Evolutionary conservation across 139 green algal species (phyloP), one percentile per base, ranked within the genome.

Genomic region (Desmodesmus armatus): DNA sequence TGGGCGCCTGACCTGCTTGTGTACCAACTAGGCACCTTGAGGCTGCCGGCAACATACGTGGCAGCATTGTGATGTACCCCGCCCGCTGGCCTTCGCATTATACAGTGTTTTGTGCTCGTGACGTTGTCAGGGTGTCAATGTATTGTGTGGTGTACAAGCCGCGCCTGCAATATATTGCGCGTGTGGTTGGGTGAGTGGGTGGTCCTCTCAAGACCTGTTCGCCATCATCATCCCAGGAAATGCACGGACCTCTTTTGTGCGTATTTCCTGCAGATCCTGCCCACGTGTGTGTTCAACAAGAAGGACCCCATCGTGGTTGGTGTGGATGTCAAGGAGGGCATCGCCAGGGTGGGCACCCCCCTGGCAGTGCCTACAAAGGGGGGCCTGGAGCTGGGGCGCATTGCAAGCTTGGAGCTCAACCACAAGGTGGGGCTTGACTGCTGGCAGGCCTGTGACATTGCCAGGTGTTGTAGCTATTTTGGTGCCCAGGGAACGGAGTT

Each of bases 221-320:
- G n/a, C n/a, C n/a, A n/a, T n/a, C n/a, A n/a, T n/a, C n/a, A n/a
- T n/a, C n/a, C n/a, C n/a, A n/a, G n/a, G n/a, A n/a, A n/a, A n/a
- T n/a, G n/a, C n/a, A n/a, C n/a, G n/a, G 21, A 62, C 51, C 51
- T 72, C 2, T 72, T 23, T 3, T 41, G 27, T 53, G 33, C 11
- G 51, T 62, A 25, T 49, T 6, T 4, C 33, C 87, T 96, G 60
- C 76, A 91, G 75, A 99, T 99, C 90, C 80, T 99, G 58, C 96
- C 96, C 55, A 95, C 92, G 9, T 98, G 94, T 89, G 92, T 99
- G 53, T 99, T 99, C 93, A 99, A 99, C 90, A 96, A 96, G 78
- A 98, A 97, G 86, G 97, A 99, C 88, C 97, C 97, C 82, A 99
- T 99, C 85, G 92, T 99, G 75, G 74, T 99, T 53, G 97, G 97